phyloP scores from a whole-genome alignment of 768 basidiomycete species.

The Mycena haematopus region DNA sequence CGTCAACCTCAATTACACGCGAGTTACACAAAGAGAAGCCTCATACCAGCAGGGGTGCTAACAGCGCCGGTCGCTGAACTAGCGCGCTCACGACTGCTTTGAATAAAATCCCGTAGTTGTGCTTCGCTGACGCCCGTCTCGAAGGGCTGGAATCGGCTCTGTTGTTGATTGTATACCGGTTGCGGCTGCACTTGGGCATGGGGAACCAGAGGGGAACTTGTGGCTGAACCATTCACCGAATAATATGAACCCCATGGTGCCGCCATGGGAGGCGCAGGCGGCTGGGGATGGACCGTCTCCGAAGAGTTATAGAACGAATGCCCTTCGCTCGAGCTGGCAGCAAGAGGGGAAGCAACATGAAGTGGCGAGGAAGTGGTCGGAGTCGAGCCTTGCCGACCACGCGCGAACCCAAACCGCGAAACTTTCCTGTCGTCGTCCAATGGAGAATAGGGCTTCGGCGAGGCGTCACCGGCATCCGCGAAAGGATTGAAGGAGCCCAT shows the following conservation, averaged over 20 bases:
- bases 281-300: slow-evolving; percentile 41
- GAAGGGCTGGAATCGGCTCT: slow-evolving; percentile 62
- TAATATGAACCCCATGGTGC: slow-evolving; percentile 28
- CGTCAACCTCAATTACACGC: slow-evolving; percentile 40
- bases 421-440: slow-evolving; percentile 74
- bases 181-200: slow-evolving; percentile 53
- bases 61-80: slow-evolving; percentile 37
- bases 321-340: slow-evolving; percentile 50
- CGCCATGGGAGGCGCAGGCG: slow-evolving; percentile 38
- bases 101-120: slow-evolving; percentile 78
- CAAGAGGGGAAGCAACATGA: slow-evolving; percentile 61
- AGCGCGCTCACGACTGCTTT: slow-evolving; percentile 68
- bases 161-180: slow-evolving; percentile 41
- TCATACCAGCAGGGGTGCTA: slow-evolving; percentile 54
- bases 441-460: slow-evolving; percentile 44
- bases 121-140: slow-evolving; percentile 70
- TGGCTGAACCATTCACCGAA: slow-evolving; percentile 50
- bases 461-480: slow-evolving; percentile 62
- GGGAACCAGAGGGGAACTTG: slow-evolving; percentile 55
- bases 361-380: slow-evolving; percentile 62
- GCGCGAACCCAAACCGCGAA: slow-evolving; percentile 83
- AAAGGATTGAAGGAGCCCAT: slow-evolving; percentile 85
- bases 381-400: slow-evolving; percentile 68
- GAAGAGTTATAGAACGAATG: slow-evolving; percentile 51
- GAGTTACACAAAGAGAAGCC: slow-evolving; percentile 48